Conservation (phyloP, 257 asterid genomes). For the Handroanthus guayacan region DNA sequence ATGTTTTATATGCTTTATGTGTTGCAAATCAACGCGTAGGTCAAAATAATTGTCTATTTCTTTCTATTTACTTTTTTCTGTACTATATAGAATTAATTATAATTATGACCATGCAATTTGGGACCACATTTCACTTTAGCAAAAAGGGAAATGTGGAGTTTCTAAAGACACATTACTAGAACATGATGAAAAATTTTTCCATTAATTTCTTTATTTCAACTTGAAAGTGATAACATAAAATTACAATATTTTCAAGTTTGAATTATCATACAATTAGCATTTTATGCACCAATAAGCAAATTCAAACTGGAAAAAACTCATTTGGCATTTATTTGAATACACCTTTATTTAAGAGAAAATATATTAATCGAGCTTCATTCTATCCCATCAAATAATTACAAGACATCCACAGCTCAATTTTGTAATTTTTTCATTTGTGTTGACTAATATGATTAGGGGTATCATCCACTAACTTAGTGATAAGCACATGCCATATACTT, state of each 20-base stretch:
- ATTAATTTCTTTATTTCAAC: neutral
- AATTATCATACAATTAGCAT: too few species aligned
- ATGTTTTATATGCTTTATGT: slow-evolving; percentile 27
- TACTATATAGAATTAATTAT: neutral
- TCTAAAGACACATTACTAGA: neutral
- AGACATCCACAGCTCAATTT: neutral
- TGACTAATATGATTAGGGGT: neutral
- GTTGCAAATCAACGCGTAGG: neutral
- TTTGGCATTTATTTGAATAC: too few species aligned
- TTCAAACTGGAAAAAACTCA: too few species aligned
- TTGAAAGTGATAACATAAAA: neutral
- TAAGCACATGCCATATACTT: neutral
- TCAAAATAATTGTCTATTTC: slow-evolving; percentile 25
- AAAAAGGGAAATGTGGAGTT: neutral
- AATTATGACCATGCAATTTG: neutral
- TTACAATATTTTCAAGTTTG: too few species aligned
- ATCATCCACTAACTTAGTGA: slow-evolving; percentile 17
- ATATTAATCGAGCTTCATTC: too few species aligned
- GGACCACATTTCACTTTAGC: slow-evolving; percentile 16
- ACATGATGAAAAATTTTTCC: neutral
- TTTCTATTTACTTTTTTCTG: neutral
- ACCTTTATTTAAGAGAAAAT: too few species aligned
- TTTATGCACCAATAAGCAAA: too few species aligned
- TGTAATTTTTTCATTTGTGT: neutral
- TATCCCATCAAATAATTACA: too few species aligned